Conservation (phyloP, 805 yeast species). For the Lipomyces lipofer region DNA sequence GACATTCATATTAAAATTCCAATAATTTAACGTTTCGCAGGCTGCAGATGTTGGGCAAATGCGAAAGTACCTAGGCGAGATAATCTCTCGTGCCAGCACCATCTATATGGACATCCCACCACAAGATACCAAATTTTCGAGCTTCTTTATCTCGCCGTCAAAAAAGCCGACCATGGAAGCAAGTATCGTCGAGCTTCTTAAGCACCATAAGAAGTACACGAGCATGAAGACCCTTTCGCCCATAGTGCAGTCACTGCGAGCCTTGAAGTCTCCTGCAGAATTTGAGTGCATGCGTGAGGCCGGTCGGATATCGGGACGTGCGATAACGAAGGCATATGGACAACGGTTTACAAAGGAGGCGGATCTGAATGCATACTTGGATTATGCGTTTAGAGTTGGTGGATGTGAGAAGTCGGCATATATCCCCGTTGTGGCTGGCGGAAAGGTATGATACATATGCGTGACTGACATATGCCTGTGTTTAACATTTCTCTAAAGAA, state of each 20-base stretch:
- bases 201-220: constrained; percentile 4
- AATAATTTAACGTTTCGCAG: no score
- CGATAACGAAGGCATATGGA: constrained; percentile 80
- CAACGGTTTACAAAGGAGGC: constrained; percentile 68
- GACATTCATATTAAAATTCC: background rate
- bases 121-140: constrained; percentile 7
- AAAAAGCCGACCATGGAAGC: constrained; percentile 15
- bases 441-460: constrained; percentile 43
- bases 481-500: constrained; percentile 45
- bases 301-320: constrained; percentile 77
- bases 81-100: constrained; percentile 51
- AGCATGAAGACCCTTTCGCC: constrained; percentile 43
- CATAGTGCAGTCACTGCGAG: constrained; percentile 54
- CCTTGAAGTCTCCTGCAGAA: constrained; percentile 75
- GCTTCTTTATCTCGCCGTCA: constrained; percentile 11
- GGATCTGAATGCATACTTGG: constrained; percentile 75
- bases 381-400: constrained; percentile 75
- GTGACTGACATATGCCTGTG: background rate
- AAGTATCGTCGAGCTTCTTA: constrained; percentile 15
- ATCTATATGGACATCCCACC: constrained; percentile 55
- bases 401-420: constrained; percentile 92
- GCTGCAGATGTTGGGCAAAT: constrained; percentile 47
- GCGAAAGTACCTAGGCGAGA: constrained; percentile 46
- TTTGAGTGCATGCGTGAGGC: constrained; percentile 77
- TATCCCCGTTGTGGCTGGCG: constrained; percentile 95